Base-by-base conservation (phyloP, 2,329 filamentous ascomycete species). In the Aureobasidium sp. region DNA sequence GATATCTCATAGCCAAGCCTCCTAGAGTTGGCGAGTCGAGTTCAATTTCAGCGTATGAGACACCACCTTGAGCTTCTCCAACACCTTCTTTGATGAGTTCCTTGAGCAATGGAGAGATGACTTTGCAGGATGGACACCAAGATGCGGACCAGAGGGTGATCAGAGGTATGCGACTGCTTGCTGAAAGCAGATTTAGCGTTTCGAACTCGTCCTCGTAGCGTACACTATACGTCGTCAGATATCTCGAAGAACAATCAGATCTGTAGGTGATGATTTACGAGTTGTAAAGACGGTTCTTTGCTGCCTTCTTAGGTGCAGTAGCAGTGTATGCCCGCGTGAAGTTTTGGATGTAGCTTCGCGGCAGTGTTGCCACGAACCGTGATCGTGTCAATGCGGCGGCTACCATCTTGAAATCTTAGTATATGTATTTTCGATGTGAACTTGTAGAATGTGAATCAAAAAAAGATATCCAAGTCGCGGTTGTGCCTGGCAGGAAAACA, bases 121-220 rank as follows among this genome's bases (percentile, higher is more conserved):
- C 67, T 29, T 74, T 73, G 67, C 78, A 80, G 5, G 74, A 75
- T 1, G 71, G 67, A 63, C 76, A 78, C 76, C 77, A 81, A 3
- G 74, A 75, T 2, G 79, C 77, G 44, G 74, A 78, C 79, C 79
- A 82, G 11, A 81, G 68, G 0, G 79, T 81, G 48, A 81, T 73
- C 0, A 82, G 68, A 0, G 78, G 73, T 9, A 72, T 70, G 45
- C 77, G 74, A 13, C 70, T 74, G 65, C 74, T 76, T 10, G 78
- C 74, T 16, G 76, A 78, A 63, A 79, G 74, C 51, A 81, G 72
- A 7, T 76, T 75, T 8, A 81, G 74, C 5, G 74, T 79, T 59
- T 78, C 72, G 11, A 81, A 72, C 62, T 81, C 79, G 39, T 76
- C 71, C 54, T 78, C 77, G 36, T 70, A 72, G 58, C 79, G 78